Evolutionary conservation across 371 early-diverging fungal genomes (phyloP).

Genomic region (Syncephalastrum contaminatum): DNA sequence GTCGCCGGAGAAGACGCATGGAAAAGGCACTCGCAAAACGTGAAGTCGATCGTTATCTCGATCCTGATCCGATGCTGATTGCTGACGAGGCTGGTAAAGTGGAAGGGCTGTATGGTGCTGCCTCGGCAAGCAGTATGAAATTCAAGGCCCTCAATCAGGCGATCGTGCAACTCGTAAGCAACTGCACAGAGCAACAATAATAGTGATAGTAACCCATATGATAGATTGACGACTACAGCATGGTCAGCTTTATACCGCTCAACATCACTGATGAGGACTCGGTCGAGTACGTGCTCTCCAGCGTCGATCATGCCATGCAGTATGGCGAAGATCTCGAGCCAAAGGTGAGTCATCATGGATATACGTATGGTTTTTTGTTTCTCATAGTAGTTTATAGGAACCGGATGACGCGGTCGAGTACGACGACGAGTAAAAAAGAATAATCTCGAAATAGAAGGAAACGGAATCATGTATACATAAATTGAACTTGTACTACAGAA

Average conservation of each 20-base stretch:
- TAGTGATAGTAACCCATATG: constrained; percentile 2
- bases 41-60: constrained; percentile 71
- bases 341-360: constrained; percentile 51
- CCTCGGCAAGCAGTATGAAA: constrained; percentile 57
- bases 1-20: constrained; percentile 31
- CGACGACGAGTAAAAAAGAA: constrained; percentile 21
- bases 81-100: constrained; percentile 73
- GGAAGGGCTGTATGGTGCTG: constrained; percentile 17
- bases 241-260: constrained; percentile 94
- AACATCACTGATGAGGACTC: constrained; percentile 96
- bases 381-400: constrained; percentile 25
- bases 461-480: too few relatives aligned
- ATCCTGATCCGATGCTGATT: constrained; percentile 85
- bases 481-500: too few relatives aligned
- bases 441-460: background rate
- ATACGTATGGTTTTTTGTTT: constrained; percentile 5
- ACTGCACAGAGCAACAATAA: background rate
- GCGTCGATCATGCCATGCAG: constrained; percentile 95
- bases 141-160: constrained; percentile 88
- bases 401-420: constrained; percentile 40
- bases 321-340: constrained; percentile 97
- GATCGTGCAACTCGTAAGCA: constrained; percentile 76
- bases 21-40: constrained; percentile 42
- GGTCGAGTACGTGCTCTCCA: constrained; percentile 79
- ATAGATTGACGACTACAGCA: constrained; percentile 91